Evolutionary conservation across 129 eudicot species (phyloP), one percentile per base, ranked within the genome.

Genomic region (Lactuca saligna): DNA sequence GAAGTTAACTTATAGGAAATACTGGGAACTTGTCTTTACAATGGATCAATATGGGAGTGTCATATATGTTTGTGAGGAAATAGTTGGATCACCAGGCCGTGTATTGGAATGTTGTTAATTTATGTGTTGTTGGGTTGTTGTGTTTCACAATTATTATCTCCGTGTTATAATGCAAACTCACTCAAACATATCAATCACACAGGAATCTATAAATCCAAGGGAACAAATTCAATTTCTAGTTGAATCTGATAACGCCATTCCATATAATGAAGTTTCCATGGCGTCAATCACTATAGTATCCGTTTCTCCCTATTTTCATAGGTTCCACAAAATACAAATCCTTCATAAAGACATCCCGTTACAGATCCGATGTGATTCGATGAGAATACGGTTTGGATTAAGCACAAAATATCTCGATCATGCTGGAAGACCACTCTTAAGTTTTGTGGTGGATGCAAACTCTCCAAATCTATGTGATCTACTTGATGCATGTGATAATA

Each of bases 301-400:
- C 15, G 68, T 68, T 50, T 76, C 66, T 59, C 90, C 91, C 11
- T 72, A 74, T 73, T 76, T 65, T 56, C 79, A 75, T 8, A 93
- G 97, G 32, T 66, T 58, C 59, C 81, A 73, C n/a, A 89, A 73
- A 49, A 70, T 89, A 56, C 90, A 89, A 59, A 83, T 89, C 70
- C 61, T 83, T 57, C 88, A 94, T 71, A 70, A 64, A 17, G 15
- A 70, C 68, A 35, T 38, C 33, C 78, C 75, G 2, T 29, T 94
- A 74, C 91, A 81, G 73, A 73, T 89, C 73, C 77, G 42, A 14
- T 81, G 87, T 70, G 49, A 51, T 61, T 38, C 53, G 8, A 65
- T 89, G 80, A 75, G 80, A 77, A 82, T 93, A 73, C 84, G 95
- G 5, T 93, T 89, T 80, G 99, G 95, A 64, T 72, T 87, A 41